A percentile compares a stretch with the other conserved stretches of the same genome.
Conservation (phyloP, 2,329 filamentous ascomycete species). For the Huntiella omanensis region DNA sequence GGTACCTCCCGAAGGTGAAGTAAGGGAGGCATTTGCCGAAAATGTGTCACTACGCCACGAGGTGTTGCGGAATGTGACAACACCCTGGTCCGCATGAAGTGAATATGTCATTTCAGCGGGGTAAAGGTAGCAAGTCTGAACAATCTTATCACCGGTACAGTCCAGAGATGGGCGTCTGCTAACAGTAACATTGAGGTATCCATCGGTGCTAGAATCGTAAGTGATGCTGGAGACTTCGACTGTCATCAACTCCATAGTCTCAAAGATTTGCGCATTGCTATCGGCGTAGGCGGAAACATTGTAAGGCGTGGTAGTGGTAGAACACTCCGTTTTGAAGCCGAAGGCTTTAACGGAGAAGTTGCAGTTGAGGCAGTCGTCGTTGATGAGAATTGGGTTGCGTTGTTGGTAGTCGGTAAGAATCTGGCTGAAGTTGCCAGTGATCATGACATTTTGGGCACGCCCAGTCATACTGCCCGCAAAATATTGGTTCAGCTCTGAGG, state of each 20-base stretch:
- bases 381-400: slow-evolving; percentile 7
- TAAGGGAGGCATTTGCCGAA: slow-evolving; percentile 2
- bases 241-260: slow-evolving; percentile 2
- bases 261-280: background rate
- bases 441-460: slow-evolving; percentile 10
- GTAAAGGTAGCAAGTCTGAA: slow-evolving; percentile 9
- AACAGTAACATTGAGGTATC: slow-evolving; percentile 10
- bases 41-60: slow-evolving; percentile 9
- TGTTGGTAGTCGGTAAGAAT: slow-evolving; percentile 10
- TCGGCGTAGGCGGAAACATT: slow-evolving; percentile 4
- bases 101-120: slow-evolving; percentile 9
- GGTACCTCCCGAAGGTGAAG: slow-evolving; percentile 1
- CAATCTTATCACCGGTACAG: slow-evolving; percentile 5
- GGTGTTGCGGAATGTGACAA: slow-evolving; percentile 6
- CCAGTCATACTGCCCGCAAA: slow-evolving; percentile 9
- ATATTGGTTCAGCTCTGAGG: slow-evolving; percentile 4
- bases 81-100: slow-evolving; percentile 1
- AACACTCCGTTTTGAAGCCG: slow-evolving; percentile 6
- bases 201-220: background rate
- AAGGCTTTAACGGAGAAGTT: slow-evolving; percentile 10
- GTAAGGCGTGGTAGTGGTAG: background rate
- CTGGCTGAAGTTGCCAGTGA: slow-evolving; percentile 10
- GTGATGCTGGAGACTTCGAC: background rate
- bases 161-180: slow-evolving; percentile 7
- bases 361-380: slow-evolving; percentile 11